These are phyloP conservation scores for Corylus americana DNA, from an alignment of 306 rosid species.

Conservation along the genomic window DNA sequence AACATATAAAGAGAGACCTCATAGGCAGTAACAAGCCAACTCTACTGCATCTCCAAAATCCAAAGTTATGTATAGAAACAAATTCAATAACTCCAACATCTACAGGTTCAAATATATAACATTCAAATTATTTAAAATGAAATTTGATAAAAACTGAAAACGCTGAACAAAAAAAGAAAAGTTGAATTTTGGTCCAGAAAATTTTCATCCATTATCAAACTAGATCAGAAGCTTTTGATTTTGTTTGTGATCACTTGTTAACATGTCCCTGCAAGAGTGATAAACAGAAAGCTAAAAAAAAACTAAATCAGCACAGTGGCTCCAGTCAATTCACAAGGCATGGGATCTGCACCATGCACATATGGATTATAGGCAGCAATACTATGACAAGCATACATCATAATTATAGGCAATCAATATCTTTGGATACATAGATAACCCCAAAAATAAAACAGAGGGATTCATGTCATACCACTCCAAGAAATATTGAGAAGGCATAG, in stretches of 20 bases:
- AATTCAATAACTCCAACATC: not conserved
- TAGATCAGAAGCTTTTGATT: not conserved
- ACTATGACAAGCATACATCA: not conserved
- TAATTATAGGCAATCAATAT: slow-evolving; percentile 13
- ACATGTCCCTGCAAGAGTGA: not conserved
- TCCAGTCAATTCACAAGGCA: not conserved
- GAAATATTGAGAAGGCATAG: slow-evolving; percentile 56
- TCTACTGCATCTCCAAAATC: not conserved
- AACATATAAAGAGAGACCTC: not conserved
- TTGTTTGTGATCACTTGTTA: not conserved
- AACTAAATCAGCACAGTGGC: not conserved
- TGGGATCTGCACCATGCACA: not conserved
- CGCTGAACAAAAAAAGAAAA: not conserved
- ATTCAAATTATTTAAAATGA: not conserved
- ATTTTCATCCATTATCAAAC: not conserved
- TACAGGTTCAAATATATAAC: not conserved
- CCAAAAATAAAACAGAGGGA: slow-evolving; percentile 1
- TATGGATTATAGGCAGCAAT: not conserved
- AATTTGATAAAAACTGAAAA: not conserved
- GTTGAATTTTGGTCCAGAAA: not conserved
- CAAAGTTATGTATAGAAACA: not conserved
- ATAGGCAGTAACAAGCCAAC: not conserved
- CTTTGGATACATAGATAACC: not conserved
- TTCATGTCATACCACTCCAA: slow-evolving; percentile 53
- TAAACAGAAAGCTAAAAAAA: not conserved